Conservation (phyloP, 192 early-diverging fungal species). For the Coemansia sp. region DNA sequence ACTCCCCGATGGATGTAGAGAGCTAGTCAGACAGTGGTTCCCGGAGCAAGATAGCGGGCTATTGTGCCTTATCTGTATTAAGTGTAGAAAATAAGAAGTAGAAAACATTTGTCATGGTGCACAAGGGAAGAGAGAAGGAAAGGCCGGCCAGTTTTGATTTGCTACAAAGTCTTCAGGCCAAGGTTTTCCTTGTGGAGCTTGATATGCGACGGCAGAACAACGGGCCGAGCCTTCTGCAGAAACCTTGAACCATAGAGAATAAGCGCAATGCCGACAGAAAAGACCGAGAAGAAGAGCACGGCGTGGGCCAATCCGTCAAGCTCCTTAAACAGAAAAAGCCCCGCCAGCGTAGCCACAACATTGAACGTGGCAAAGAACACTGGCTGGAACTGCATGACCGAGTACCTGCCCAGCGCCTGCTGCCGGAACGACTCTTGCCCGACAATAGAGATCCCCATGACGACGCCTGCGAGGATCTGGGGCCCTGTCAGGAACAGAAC, state of each 20-base stretch:
- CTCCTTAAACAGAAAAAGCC: slow-evolving; percentile 49
- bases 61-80: neutral
- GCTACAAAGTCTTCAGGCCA: slow-evolving; percentile 17
- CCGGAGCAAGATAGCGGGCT: neutral
- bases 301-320: slow-evolving; percentile 39
- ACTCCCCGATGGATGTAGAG: slow-evolving; percentile 11
- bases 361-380: slow-evolving; percentile 57
- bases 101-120: neutral
- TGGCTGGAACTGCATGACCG: slow-evolving; percentile 54
- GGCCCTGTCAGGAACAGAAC: slow-evolving; percentile 21
- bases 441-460: slow-evolving; percentile 40
- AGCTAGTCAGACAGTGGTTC: neutral
- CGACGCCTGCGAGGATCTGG: slow-evolving; percentile 21
- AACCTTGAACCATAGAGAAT: slow-evolving; percentile 46
- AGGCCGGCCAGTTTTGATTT: neutral
- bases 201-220: slow-evolving; percentile 50
- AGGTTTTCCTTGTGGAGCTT: slow-evolving; percentile 42
- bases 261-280: slow-evolving; percentile 31
- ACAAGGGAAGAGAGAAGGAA: neutral
- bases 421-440: slow-evolving; percentile 54
- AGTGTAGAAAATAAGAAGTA: neutral
- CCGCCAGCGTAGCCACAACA: slow-evolving; percentile 42
- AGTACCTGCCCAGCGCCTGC: slow-evolving; percentile 50
- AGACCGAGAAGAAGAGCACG: slow-evolving; percentile 30
- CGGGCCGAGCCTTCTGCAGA: slow-evolving; percentile 33